These are phyloP conservation scores for Eimeria maxima DNA, from an alignment of 169 alveolate species.

Conservation along the genomic window DNA sequence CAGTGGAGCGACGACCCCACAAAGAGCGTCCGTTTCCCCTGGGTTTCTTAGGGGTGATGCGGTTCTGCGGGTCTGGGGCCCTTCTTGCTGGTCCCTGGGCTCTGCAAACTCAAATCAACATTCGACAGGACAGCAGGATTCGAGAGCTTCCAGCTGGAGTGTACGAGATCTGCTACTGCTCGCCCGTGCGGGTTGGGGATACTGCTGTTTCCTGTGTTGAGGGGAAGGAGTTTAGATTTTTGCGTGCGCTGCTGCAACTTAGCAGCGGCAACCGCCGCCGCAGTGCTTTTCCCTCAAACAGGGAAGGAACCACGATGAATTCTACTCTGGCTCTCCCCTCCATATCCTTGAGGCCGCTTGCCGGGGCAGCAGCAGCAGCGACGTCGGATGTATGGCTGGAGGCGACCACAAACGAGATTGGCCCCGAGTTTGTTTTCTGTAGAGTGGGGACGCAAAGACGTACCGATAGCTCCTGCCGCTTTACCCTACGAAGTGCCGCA, in stretches of 20 bases:
- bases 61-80: slow-evolving; percentile 49
- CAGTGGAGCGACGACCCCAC: neutral
- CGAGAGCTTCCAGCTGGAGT: slow-evolving; percentile 39
- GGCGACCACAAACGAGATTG: slow-evolving; percentile 16
- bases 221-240: slow-evolving; percentile 32
- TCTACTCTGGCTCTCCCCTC: neutral
- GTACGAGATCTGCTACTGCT: slow-evolving; percentile 70
- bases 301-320: neutral
- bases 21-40: neutral
- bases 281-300: neutral
- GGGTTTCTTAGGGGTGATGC: slow-evolving; percentile 50
- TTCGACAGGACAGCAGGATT: neutral
- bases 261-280: neutral
- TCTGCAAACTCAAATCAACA: neutral
- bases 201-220: slow-evolving; percentile 17
- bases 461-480: slow-evolving; percentile 34
- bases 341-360: neutral
- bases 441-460: neutral
- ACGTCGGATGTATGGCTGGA: neutral
- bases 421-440: slow-evolving; percentile 36
- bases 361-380: neutral
- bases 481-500: slow-evolving; percentile 22
- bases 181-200: slow-evolving; percentile 61
- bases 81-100: slow-evolving; percentile 67
- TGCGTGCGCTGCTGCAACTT: slow-evolving; percentile 43